Base-by-base conservation (phyloP, 2,329 filamentous ascomycete genomes). In the Neonectria coccinea region DNA sequence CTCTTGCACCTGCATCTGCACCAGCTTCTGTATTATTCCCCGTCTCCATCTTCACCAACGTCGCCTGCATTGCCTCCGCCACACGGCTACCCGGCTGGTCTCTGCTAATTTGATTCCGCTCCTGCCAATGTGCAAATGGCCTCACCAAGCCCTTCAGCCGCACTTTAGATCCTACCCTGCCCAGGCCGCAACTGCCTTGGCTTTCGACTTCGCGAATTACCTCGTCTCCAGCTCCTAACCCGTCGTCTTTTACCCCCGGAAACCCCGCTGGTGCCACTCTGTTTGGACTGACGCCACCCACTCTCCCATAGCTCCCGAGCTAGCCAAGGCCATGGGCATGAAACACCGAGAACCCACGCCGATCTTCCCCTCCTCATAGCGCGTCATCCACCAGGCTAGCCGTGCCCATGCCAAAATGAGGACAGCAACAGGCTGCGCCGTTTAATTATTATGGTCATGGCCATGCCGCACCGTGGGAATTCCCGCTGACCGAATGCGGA, bases 271-370 rank as follows among this genome's bases (percentile, higher is more conserved):
- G 14, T 54, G 63, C 66, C 59, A 47, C 55, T 64, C 64, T 60
- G 62, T 64, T 62, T 58, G 62, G 48, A 50, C 54, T 67, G 56
- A 42, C 58, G 48, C 61, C 60, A 71, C 58, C 62, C 12, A 56
- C 66, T 52, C 61, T 63, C 42, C 64, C 67, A 55, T 52, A 42
- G 36, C 53, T 56, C 54, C 36, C 47, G 42, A 54, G 57, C 73
- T 68, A 68, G 51, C 51, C 54, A 62, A 67, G 67, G 62, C 59
- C 59, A 71, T 69, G 71, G 39, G n/a, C 66, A 67, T 69, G 71
- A 73, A 73, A 72, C 71, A 52, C 54, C 42, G 5, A 56, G 47
- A 59, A 62, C 53, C 62, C 62, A 50, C 59, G 62, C 48, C 54
- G 67, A 72, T 71, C 68, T 41, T 65, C 60, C 55, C 62, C 53